Base-by-base conservation (phyloP, 2,329 filamentous ascomycete genomes). In the Epichloe typhina region DNA sequence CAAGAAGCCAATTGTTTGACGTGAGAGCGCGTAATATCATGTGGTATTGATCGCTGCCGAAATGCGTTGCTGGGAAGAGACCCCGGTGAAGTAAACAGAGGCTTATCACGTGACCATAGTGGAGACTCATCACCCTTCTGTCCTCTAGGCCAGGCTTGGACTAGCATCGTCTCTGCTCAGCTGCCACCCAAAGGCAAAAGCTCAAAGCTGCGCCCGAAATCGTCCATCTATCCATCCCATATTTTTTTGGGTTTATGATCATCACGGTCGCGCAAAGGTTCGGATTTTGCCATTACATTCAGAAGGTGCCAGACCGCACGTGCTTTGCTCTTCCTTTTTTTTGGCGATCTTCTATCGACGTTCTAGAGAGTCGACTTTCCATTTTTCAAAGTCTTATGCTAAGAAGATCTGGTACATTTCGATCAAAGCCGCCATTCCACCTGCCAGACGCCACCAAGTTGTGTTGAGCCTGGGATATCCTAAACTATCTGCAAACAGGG, bases 61-160 rank as follows among this genome's bases (percentile, higher is more conserved):
- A 38, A 26, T 21, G 13, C 54, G 62, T 64, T 64, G 62, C 62
- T 54, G 52, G 55, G 62, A 59, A 52, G 53, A 47, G 52, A 42
- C 44, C 54, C 52, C 53, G 46, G 46, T 51, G 17, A 60, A 62
- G 61, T 63, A 64, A 64, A 64, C 61, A 64, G 54, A 49, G 19
- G n/a, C 17, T 2, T 13, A 11, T 2, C 59, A 60, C 58, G 59
- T 61, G 58, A 60, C 47, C 21, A 23, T 6, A 23, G 26, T 17
- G 33, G 41, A 26, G 3, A 38, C 40, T 15, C 11, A 6, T 2
- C 19, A 19, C 19, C 9, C 4, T 12, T 12, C 4, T 11, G 4
- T 12, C 4, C 19, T 15, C 49, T 35, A 40, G n/a, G 6, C 42
- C 49, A 7, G 4, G 5, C 8, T 40, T 12, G 33, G 17, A 38